phyloP scores from a whole-genome alignment of 2,329 filamentous ascomycete species.

The Diplodia mutila region DNA sequence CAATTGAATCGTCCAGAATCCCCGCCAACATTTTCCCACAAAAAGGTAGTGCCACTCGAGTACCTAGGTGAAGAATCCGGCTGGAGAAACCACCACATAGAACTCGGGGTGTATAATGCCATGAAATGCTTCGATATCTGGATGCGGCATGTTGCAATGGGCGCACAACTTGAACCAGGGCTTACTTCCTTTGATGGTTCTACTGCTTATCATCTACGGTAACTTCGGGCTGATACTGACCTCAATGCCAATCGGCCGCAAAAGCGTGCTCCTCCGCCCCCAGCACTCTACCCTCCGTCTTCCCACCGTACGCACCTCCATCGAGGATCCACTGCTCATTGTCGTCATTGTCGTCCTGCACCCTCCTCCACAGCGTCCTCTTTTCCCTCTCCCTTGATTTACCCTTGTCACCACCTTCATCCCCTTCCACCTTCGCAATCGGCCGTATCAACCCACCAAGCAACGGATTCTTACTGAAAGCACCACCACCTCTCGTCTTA shows the following conservation, averaged over 20 bases:
- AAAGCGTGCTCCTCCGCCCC: conserved; percentile 17
- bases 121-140: not conserved
- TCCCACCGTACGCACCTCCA: conserved; percentile 53
- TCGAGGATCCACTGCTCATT: conserved; percentile 59
- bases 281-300: conserved; percentile 17
- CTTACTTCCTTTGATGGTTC: not conserved
- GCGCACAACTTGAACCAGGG: not conserved
- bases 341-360: conserved; percentile 58
- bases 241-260: not conserved
- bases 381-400: conserved; percentile 40
- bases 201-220: not conserved
- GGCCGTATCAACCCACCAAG: conserved; percentile 68
- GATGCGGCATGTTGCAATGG: not conserved
- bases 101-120: not conserved
- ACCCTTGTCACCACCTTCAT: conserved; percentile 52
- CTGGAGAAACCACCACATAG: too few relatives aligned
- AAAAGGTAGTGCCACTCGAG: too few relatives aligned
- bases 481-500: conserved; percentile 40
- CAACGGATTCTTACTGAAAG: conserved; percentile 71
- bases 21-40: too few relatives aligned
- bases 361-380: conserved; percentile 52
- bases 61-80: too few relatives aligned
- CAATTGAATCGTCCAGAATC: too few relatives aligned
- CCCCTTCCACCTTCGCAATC: conserved; percentile 51
- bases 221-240: too few relatives aligned